These are phyloP conservation scores for Dactylellina sp. DNA, from an alignment of 2,329 filamentous ascomycete genomes.

Conservation along the genomic window DNA sequence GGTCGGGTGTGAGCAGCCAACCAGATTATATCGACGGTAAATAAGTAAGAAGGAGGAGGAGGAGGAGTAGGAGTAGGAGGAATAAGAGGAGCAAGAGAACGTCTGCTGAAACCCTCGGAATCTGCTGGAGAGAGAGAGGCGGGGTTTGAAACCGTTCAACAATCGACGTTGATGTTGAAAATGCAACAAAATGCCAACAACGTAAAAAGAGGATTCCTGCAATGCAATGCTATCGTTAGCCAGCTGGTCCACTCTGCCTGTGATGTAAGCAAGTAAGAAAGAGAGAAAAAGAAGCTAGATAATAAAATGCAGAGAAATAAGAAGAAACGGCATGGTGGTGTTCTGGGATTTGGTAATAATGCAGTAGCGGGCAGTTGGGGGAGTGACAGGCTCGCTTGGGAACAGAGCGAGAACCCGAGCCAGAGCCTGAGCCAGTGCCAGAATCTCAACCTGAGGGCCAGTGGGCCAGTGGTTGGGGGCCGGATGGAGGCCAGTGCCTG, in stretches of 20 bases:
- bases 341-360: too few relatives aligned
- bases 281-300: constrained; percentile 4
- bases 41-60: neutral
- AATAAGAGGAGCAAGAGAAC: neutral
- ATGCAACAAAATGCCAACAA: neutral
- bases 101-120: neutral
- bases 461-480: too few relatives aligned
- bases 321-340: too few relatives aligned
- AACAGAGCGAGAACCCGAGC: too few relatives aligned
- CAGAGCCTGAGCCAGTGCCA: too few relatives aligned
- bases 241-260: neutral
- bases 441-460: too few relatives aligned
- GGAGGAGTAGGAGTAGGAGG: too few relatives aligned
- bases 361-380: too few relatives aligned
- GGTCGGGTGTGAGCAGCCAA: neutral
- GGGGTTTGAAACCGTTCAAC: constrained; percentile 26
- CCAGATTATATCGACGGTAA: constrained; percentile 2
- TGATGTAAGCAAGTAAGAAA: neutral
- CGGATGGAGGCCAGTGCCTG: too few relatives aligned
- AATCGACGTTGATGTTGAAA: constrained; percentile 15
- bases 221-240: too few relatives aligned
- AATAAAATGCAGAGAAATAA: neutral
- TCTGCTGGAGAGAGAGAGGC: neutral
- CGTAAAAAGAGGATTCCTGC: neutral
- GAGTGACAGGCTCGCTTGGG: too few relatives aligned